Base-by-base conservation (phyloP, 2,329 filamentous ascomycete genomes). In the Dothideomycetes sp. region DNA sequence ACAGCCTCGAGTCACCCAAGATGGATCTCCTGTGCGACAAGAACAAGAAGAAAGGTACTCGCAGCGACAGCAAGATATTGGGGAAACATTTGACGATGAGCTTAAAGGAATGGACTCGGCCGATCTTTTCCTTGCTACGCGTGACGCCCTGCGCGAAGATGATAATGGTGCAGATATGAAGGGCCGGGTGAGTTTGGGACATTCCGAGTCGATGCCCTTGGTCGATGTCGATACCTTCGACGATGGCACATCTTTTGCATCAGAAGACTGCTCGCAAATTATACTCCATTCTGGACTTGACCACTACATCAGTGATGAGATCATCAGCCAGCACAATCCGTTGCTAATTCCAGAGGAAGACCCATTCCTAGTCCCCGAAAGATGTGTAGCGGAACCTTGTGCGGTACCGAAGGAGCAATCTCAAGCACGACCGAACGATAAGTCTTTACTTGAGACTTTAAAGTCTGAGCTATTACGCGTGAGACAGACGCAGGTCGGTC, bases 1-100 rank as follows among this genome's bases (percentile, higher is more conserved):
- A 30, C 35, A 12, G 31, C 31, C 15, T 14, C 16, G 24, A 36
- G 32, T 44, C 39, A 40, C 31, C 34, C 16, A 34, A 19, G 38
- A 44, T 31, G 32, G 16, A 22, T 40, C 22, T 15, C 34, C 22
- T 39, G 31, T 18, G 34, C 12, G 27, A 4, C 12, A 36, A 31
- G 16, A 40, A 29, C 31, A 32, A 31, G 11, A 40, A 34, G n/a
- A 34, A 40, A 12, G 17, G n/a, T 22, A 11, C 19, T 17, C 8
- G 10, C n/a, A 18, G 17, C 31, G 22, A 36, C n/a, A 29, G 31
- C 11, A n/a, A 14, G 16, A 34, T 14, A 7, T 12, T 7, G 22
- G 12, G 22, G 7, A 27, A 12, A 12, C 12, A 7, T 27, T 12
- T 7, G 22, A 27, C 12, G 22, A 27, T 12, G 22, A 27, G 22